These are phyloP conservation scores for Trametes sanguinea DNA, from an alignment of 768 basidiomycete genomes.

Conservation along the genomic window DNA sequence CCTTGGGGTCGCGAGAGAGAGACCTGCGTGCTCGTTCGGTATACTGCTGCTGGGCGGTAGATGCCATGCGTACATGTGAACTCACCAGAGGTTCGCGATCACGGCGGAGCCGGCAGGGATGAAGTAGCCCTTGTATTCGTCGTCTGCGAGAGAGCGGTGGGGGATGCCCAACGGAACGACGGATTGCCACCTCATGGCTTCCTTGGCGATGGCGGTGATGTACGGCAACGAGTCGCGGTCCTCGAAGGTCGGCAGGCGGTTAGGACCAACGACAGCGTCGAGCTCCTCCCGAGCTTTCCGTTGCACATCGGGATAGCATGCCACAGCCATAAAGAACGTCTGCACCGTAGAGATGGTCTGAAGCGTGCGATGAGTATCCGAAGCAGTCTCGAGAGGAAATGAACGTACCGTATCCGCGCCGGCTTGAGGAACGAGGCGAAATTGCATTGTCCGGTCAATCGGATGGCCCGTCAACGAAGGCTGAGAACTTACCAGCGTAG, in stretches of 20 bases:
- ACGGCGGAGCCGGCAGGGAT: constrained; percentile 19
- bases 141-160: constrained; percentile 16
- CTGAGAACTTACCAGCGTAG: constrained; percentile 21
- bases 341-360: constrained; percentile 28
- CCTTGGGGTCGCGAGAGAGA: constrained; percentile 14
- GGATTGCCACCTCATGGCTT: constrained; percentile 32
- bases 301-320: constrained; percentile 24
- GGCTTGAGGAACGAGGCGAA: background rate
- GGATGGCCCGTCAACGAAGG: no score
- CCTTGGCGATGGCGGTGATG: constrained; percentile 28
- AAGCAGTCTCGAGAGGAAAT: no score
- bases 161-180: constrained; percentile 18
- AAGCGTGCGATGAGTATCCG: background rate
- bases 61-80: no score
- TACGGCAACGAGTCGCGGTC: constrained; percentile 32
- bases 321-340: constrained; percentile 25
- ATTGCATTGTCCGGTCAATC: background rate
- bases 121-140: constrained; percentile 23
- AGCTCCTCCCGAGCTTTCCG: constrained; percentile 23
- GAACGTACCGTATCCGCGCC: constrained; percentile 26
- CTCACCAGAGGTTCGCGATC: constrained; percentile 18
- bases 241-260: constrained; percentile 27
- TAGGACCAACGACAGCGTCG: constrained; percentile 22
- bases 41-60: background rate
- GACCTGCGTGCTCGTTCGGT: background rate